Evolutionary conservation across 371 early-diverging fungal species (phyloP), one percentile per base, ranked within the genome.

Genomic region (Syncephalastrum racemosum): DNA sequence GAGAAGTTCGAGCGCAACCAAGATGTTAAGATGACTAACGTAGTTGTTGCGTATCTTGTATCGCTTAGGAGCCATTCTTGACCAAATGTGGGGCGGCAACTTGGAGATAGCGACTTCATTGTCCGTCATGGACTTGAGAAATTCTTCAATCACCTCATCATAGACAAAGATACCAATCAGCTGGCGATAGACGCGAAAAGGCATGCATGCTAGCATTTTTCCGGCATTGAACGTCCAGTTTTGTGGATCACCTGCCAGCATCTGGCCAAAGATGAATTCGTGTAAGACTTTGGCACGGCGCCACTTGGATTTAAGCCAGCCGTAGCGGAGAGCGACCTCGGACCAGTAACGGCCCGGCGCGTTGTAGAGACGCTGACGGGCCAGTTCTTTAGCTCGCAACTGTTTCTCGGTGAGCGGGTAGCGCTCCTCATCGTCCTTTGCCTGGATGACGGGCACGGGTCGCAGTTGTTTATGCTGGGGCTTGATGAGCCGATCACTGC

Each of bases 241-340:
- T 24, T 48, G 23, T 44, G 31, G 19, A 45, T 19, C 47, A 15
- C 23, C n/a, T 24, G 0, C 5, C 18, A 53, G 25, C 36, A 22
- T 25, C 4, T 52, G 48, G 22, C 10, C 31, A 19, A 53, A 52
- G 19, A 51, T 45, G 31, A 51, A 55, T 12, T 60, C 61, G 46
- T 66, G 66, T 43, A 66, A 23, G n/a, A 53, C 54, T 31, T 48
- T 56, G 10, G 66, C 66, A 14, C 66, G 66, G 22, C 60, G 43
- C 60, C 60, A 66, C 20, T 54, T 54, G 6, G 66, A 66, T 18
- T 44, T 41, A 25, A 66, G 43, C 66, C 66, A 66, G 3, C 66
- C 66, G 22, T 61, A 55, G 13, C 58, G 61, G 7, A 53, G n/a
- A 3, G 61, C 61, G 13, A 60, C 46, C n/a, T 53, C 53, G 0